Base-by-base conservation (phyloP, 495 filamentous ascomycete species). In the Penicillium salamii region DNA sequence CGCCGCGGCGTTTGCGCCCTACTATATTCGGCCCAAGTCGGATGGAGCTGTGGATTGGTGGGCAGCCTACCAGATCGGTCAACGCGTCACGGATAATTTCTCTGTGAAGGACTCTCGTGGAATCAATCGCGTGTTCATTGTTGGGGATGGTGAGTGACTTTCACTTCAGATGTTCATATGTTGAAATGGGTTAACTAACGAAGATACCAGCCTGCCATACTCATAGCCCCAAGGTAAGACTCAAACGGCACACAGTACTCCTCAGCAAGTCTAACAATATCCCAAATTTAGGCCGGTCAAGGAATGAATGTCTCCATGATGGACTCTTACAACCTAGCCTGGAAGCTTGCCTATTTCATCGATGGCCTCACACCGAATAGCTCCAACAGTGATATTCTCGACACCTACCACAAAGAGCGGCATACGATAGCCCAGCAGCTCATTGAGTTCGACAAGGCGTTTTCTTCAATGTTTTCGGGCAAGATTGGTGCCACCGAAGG, bases 301-400 rank as follows among this genome's bases (percentile, higher is more conserved):
- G 89, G 89, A 31, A 90, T 92, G 88, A 95, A 95, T 59, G 84
- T 89, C 8, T 86, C 85, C 1, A 89, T 93, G 75, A 80, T 90
- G 49, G 89, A 95, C 58, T 82, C 84, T 4, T 82, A 82, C 57
- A 92, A 93, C 58, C 71, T 95, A 3, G 87, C 83, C 6, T 95
- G 89, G 89, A 93, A 92, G 63, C 78, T 95, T 21, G 79, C 82
- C 38, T 78, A 82, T 23, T 82, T 86, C 21, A 76, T 89, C 50
- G 72, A 77, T 31, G 84, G 85, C 8, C 75, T 84, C 24, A 77
- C 79, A 1, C 58, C 64, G 1, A 42, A 26, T 6, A 12, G 20
- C 3, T 17, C 24, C 76, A 72, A 71, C 3, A 66, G 73, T 19
- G 3, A 70, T 69, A 0, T 71, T 90, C 71, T 91, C 3, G 68